Conservation (phyloP, 306 rosid species). For the Gastrolobium villosum region DNA sequence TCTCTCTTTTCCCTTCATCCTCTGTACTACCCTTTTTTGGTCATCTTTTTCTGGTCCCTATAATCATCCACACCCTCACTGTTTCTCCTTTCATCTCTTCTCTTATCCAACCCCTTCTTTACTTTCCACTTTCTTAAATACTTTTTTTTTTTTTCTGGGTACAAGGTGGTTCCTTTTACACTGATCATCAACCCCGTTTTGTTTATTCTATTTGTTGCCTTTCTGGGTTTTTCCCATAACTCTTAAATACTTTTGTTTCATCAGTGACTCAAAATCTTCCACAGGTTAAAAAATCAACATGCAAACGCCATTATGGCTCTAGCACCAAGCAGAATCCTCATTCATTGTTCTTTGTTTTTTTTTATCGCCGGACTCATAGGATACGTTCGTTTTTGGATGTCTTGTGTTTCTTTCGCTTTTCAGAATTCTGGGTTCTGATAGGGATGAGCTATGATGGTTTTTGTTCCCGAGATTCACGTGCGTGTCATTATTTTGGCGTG, state of each 20-base stretch:
- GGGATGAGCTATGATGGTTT: conserved; percentile 3
- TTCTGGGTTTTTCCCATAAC: conserved; percentile 22
- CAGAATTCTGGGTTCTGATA: conserved; percentile 18
- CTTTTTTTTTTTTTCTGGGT: not conserved
- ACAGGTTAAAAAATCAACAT: conserved; percentile 42
- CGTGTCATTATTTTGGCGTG: conserved; percentile 34
- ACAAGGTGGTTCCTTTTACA: conserved; percentile 27
- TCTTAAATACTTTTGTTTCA: not conserved
- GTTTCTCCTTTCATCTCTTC: not conserved
- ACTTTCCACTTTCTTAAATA: not conserved
- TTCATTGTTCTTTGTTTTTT: conserved; percentile 1
- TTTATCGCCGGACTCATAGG: not conserved
- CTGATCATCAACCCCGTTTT: conserved; percentile 29
- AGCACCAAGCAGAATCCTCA: not conserved
- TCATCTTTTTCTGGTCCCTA: not conserved
- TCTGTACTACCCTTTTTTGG: not conserved
- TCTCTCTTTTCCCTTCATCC: not conserved
- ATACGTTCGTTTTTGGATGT: not conserved
- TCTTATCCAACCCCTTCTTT: not conserved
- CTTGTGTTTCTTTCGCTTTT: conserved; percentile 24
- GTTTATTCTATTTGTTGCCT: not conserved
- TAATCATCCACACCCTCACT: not conserved
- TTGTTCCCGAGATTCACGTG: conserved; percentile 39
- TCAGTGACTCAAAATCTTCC: conserved; percentile 22
- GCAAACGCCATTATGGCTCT: conserved; percentile 43